phyloP scores from a whole-genome alignment of 805 yeast species.

The Monosporozyma aquatica region DNA sequence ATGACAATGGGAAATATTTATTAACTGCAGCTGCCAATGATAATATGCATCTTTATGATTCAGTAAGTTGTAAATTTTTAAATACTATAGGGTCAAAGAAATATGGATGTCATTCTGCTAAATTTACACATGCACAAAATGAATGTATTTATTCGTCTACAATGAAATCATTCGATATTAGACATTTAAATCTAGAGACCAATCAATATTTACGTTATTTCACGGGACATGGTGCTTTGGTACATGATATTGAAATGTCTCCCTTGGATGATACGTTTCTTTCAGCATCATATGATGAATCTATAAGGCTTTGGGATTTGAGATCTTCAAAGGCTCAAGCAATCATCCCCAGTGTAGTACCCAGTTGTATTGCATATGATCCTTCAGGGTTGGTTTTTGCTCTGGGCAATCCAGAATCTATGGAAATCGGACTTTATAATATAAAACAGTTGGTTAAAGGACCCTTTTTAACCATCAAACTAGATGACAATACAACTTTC shows the following conservation, averaged over 20 bases:
- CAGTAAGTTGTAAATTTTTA: conserved; percentile 54
- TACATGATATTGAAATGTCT: conserved; percentile 60
- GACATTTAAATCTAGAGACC: conserved; percentile 68
- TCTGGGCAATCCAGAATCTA: conserved; percentile 40
- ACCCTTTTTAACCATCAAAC: conserved; percentile 42
- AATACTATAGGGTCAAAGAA: conserved; percentile 75
- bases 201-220: conserved; percentile 79
- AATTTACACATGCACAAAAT: conserved; percentile 65
- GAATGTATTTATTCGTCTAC: conserved; percentile 82
- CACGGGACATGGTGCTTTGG: conserved; percentile 75
- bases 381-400: conserved; percentile 81
- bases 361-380: conserved; percentile 61
- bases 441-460: conserved; percentile 45
- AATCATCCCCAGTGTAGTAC: conserved; percentile 43
- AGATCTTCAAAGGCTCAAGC: conserved; percentile 61
- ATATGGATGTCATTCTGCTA: conserved; percentile 83
- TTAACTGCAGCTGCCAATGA: conserved; percentile 75
- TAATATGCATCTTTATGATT: conserved; percentile 74
- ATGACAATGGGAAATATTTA: conserved; percentile 71
- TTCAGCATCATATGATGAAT: conserved; percentile 64
- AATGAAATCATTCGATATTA: conserved; percentile 60
- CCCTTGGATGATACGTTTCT: conserved; percentile 59
- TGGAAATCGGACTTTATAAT: conserved; percentile 52
- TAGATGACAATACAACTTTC: conserved; percentile 20
- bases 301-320: conserved; percentile 83